Evolutionary conservation across 2,329 filamentous ascomycete species (phyloP).

Genomic region (Phyllosticta citriasiana): DNA sequence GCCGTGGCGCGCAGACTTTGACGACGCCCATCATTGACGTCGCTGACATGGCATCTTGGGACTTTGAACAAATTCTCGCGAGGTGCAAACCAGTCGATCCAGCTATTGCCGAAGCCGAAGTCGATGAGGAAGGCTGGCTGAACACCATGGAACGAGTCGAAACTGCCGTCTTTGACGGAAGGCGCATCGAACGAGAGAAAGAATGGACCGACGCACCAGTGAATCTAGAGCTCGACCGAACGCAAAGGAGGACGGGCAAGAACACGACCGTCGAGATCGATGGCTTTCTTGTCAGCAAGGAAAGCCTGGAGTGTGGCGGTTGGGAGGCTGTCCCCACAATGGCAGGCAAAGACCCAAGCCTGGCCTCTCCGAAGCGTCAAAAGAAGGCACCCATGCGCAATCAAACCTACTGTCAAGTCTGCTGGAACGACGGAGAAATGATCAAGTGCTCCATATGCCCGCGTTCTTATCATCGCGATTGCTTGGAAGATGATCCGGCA

Average conservation of each 20-base stretch:
- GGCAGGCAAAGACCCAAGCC: slow-evolving; percentile 44
- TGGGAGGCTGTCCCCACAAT: slow-evolving; percentile 51
- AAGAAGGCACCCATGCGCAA: slow-evolving; percentile 39
- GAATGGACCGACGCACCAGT: background rate
- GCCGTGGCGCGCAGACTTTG: slow-evolving; percentile 44
- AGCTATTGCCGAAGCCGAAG: slow-evolving; percentile 24
- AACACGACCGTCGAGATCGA: slow-evolving; percentile 48
- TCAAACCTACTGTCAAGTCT: slow-evolving; percentile 44
- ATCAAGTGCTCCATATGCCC: slow-evolving; percentile 44
- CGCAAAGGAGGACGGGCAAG: slow-evolving; percentile 45
- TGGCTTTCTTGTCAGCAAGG: slow-evolving; percentile 47
- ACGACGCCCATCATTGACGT: slow-evolving; percentile 44
- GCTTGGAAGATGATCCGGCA: slow-evolving; percentile 28
- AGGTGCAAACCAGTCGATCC: slow-evolving; percentile 41
- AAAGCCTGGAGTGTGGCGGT: slow-evolving; percentile 41
- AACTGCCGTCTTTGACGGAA: slow-evolving; percentile 48
- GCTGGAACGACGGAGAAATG: slow-evolving; percentile 40
- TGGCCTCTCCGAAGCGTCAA: slow-evolving; percentile 38
- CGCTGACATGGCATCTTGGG: slow-evolving; percentile 49
- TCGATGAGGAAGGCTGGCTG: slow-evolving; percentile 48
- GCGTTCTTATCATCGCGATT: slow-evolving; percentile 43
- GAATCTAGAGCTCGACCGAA: slow-evolving; percentile 24
- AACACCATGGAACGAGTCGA: slow-evolving; percentile 47
- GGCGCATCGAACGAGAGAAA: slow-evolving; percentile 35
- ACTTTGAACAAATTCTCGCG: slow-evolving; percentile 43